Evolutionary conservation across 768 basidiomycete genomes (phyloP).

Genomic region (Termitomyces sp.): DNA sequence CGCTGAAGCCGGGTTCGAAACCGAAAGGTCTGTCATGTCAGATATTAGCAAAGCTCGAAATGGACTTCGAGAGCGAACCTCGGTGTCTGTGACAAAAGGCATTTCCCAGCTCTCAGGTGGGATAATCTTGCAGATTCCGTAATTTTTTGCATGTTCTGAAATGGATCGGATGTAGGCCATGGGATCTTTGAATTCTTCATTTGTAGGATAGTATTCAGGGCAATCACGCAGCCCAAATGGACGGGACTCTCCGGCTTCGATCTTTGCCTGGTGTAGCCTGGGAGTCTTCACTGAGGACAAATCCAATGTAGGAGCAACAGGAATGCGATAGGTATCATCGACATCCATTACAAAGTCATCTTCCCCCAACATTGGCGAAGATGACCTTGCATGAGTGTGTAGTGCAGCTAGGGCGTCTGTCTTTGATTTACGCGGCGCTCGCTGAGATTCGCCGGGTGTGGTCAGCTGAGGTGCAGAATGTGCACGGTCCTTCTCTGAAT

Average conservation of each 20-base stretch:
- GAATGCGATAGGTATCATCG: slow-evolving; percentile 51
- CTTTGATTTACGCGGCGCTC: slow-evolving; percentile 88
- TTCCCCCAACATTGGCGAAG: slow-evolving; percentile 52
- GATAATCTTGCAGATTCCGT: slow-evolving; percentile 94
- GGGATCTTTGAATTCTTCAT: slow-evolving; percentile 92
- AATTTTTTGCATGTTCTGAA: slow-evolving; percentile 59
- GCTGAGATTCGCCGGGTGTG: slow-evolving; percentile 41
- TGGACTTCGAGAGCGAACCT: slow-evolving; percentile 47
- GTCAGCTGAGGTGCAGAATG: slow-evolving; percentile 31
- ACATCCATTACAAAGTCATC: slow-evolving; percentile 36
- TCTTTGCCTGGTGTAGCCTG: slow-evolving; percentile 37
- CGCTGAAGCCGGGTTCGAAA: slow-evolving; percentile 95
- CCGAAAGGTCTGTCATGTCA: slow-evolving; percentile 63
- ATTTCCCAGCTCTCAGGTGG: slow-evolving; percentile 93
- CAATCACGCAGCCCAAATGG: slow-evolving; percentile 88
- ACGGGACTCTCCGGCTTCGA: slow-evolving; percentile 41
- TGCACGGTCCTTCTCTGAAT: slow-evolving; percentile 30
- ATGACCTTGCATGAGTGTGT: slow-evolving; percentile 57
- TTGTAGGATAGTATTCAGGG: slow-evolving; percentile 81
- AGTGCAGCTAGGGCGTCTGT: slow-evolving; percentile 80
- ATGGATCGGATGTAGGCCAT: slow-evolving; percentile 89
- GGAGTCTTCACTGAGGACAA: slow-evolving; percentile 66
- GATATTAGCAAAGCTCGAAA: slow-evolving; percentile 33
- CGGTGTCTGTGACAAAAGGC: slow-evolving; percentile 92
- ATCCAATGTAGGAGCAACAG: slow-evolving; percentile 59